Base-by-base conservation (phyloP, 805 yeast genomes). In the Yarrowia sp. region DNA sequence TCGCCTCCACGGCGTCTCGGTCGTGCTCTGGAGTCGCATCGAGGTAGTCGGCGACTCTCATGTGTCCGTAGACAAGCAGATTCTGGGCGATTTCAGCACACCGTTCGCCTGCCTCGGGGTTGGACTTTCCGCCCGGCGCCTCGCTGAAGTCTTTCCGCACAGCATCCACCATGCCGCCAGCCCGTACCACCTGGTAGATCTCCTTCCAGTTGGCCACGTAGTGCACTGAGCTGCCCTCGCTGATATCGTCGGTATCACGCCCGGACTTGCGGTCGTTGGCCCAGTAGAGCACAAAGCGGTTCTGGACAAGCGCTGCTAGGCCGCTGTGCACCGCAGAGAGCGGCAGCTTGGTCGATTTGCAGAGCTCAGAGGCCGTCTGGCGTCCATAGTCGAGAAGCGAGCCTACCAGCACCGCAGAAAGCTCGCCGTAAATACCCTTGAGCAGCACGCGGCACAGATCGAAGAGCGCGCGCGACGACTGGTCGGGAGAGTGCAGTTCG, bases 241-340 rank as follows among this genome's bases (percentile, higher is more conserved):
- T 27, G 10, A 55, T 29, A 27, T 55, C 47, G 29, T 55, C 61
- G 6, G 47, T 27, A 19, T 38, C 61, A 1, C 35, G 27, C 3
- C 61, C 61, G 16, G 42, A 22, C 35, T 51, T 33, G 13, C 47
- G 46, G 21, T 81, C 68, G 19, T 41, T 59, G 16, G 65, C 66
- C 84, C 91, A 85, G 68, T 84, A 84, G 22, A 80, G 80, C 9
- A 89, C 84, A 72, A 96, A 87, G 63, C 88, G 83, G 65, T 90
- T 77, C 73, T 93, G 97, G 39, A 92, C 78, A 68, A 93, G 75
- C 7, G 92, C 82, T 4, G 89, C 96, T 42, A 93, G 76, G 0
- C 88, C 78, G 32, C 86, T 81, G 66, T 85, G 85, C 18, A 89
- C 82, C 13, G 80, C 73, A 13, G 80, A 71, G 0, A 76, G 60